Conservation (phyloP, 129 eudicot genomes). For the Artemisia argyi region DNA sequence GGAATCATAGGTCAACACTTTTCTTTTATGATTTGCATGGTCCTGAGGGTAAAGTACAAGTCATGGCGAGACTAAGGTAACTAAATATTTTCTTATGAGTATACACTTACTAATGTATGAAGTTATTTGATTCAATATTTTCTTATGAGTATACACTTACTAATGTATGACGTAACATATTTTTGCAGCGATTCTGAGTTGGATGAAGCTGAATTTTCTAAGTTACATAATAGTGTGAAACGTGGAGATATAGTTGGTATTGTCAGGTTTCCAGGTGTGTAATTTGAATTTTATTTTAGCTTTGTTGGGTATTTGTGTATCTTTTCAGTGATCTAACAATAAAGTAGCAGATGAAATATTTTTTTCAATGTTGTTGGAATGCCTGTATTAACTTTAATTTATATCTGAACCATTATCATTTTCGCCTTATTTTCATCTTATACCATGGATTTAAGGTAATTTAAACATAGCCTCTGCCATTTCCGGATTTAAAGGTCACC, state of each 20-base stretch:
- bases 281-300: background rate
- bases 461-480: no score
- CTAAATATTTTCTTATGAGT: no score
- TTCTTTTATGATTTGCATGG: constrained; percentile 91
- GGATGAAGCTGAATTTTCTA: constrained; percentile 75
- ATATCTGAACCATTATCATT: no score
- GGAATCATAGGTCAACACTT: constrained; percentile 75
- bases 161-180: background rate
- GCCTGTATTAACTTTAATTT: no score
- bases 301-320: background rate
- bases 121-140: background rate
- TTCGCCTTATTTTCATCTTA: no score
- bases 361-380: no score
- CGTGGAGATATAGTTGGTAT: constrained; percentile 97
- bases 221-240: constrained; percentile 71
- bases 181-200: constrained; percentile 63
- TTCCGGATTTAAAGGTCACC: no score
- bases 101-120: no score
- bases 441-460: background rate
- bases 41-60: constrained; percentile 86
- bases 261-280: constrained; percentile 82
- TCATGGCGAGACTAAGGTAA: constrained; percentile 94
- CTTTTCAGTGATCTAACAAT: constrained; percentile 1
- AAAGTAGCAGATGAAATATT: background rate
- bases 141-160: constrained; percentile 7